Conservation (phyloP, 768 basidiomycete species). For the Lactifluus pinguis region DNA sequence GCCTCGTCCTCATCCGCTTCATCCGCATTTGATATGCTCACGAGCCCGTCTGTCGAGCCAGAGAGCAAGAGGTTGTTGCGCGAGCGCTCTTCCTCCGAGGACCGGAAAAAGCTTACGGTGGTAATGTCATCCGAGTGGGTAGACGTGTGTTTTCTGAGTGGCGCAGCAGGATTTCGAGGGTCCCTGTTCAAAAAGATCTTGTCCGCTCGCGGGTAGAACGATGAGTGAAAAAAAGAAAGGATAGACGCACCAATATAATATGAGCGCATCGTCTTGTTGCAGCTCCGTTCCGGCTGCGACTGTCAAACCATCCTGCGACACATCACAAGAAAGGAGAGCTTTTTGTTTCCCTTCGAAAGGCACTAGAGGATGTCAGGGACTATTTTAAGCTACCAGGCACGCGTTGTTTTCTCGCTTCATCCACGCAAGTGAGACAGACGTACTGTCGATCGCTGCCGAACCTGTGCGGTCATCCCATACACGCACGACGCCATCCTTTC, state of each 20-base stretch:
- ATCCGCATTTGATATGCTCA: constrained; percentile 59
- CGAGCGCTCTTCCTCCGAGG: background rate
- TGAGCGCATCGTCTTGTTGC: constrained; percentile 69
- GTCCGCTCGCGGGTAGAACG: background rate
- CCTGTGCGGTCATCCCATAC: constrained; percentile 66
- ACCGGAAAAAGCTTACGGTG: constrained; percentile 41
- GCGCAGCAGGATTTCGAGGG: constrained; percentile 62
- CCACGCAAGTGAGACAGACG: constrained; percentile 25
- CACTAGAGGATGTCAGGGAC: constrained; percentile 31
- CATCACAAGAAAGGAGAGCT: constrained; percentile 57
- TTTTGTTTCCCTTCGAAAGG: constrained; percentile 34
- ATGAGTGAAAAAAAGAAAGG: background rate
- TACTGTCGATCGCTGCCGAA: constrained; percentile 49
- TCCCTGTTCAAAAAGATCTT: constrained; percentile 48
- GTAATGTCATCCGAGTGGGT: constrained; percentile 95
- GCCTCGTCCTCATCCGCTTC: constrained; percentile 89
- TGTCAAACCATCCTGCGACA: constrained; percentile 57
- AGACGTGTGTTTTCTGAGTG: constrained; percentile 66
- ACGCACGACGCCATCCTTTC: constrained; percentile 62
- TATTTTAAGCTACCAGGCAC: constrained; percentile 32
- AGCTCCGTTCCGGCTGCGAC: constrained; percentile 81
- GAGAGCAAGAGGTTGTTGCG: constrained; percentile 47
- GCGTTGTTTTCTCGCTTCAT: no score
- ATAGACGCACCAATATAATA: constrained; percentile 67
- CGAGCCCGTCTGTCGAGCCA: constrained; percentile 74